Conservation (phyloP, 306 rosid species). For the Datisca glomerata region DNA sequence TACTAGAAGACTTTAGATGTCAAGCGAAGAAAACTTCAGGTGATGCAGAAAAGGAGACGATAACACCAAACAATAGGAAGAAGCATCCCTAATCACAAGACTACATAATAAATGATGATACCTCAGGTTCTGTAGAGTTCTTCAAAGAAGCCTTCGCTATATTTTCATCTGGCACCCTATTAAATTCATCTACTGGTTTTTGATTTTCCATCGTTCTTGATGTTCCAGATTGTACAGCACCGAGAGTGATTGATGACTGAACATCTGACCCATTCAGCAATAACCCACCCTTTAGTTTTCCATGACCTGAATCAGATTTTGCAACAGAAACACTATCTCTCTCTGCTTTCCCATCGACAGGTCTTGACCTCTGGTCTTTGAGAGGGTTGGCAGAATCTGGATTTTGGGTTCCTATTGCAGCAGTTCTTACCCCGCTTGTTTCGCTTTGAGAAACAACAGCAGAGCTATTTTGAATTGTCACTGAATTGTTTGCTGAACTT, state of each 20-base stretch:
- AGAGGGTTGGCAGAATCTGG: constrained; percentile 38
- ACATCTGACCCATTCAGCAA: constrained; percentile 55
- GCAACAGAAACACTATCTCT: constrained; percentile 33
- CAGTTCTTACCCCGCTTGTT: constrained; percentile 43
- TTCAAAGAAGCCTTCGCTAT: constrained; percentile 29
- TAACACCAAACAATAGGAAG: too few relatives aligned
- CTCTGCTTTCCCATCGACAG: constrained; percentile 51
- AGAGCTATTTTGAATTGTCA: constrained; percentile 37
- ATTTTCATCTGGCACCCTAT: constrained; percentile 53
- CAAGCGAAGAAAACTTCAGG: too few relatives aligned
- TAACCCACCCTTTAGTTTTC: constrained; percentile 46
- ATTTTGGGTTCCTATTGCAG: constrained; percentile 19
- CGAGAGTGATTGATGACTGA: constrained; percentile 36
- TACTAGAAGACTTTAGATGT: too few relatives aligned
- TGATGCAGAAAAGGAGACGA: too few relatives aligned
- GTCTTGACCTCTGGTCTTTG: constrained; percentile 59
- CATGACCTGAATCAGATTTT: constrained; percentile 63
- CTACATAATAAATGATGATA: constrained; percentile 8
- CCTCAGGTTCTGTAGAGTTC: constrained; percentile 55
- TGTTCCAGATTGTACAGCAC: constrained; percentile 44
- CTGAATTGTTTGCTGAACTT: constrained; percentile 45
- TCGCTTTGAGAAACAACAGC: constrained; percentile 47
- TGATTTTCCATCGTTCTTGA: constrained; percentile 54
- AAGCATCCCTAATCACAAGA: too few relatives aligned
- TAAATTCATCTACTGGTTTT: constrained; percentile 55